Conservation (phyloP, 495 filamentous ascomycete genomes). For the Talaromyces liani region DNA sequence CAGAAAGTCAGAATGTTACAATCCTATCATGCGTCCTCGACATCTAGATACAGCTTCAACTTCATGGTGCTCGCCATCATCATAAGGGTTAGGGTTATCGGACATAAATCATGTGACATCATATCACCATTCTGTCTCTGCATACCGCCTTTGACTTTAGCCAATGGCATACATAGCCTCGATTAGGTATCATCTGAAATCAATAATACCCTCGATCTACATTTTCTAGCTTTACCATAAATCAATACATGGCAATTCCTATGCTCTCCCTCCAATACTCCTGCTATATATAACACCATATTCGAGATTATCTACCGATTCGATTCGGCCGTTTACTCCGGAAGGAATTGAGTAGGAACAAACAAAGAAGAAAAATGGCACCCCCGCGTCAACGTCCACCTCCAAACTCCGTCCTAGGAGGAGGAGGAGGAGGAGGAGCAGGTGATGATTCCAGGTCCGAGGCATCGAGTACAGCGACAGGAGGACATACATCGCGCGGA, state of each 20-base stretch:
- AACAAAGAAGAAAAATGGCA: slow-evolving; percentile 22
- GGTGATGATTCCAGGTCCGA: slow-evolving; percentile 49
- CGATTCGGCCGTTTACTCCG: not conserved
- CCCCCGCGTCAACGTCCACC: slow-evolving; percentile 40
- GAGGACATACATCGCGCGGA: slow-evolving; percentile 34
- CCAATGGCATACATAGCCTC: not conserved
- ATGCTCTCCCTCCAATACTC: not conserved
- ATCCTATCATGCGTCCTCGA: too few relatives aligned
- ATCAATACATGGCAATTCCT: not conserved
- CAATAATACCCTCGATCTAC: not conserved
- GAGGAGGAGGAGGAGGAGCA: slow-evolving; percentile 7
- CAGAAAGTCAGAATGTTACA: too few relatives aligned
- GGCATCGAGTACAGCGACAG: slow-evolving; percentile 34
- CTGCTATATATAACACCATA: not conserved
- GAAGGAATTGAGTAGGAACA: not conserved
- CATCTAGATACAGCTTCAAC: not conserved
- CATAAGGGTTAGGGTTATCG: not conserved
- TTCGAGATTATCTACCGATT: not conserved
- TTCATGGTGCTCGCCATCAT: not conserved
- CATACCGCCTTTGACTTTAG: not conserved
- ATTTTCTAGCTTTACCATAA: not conserved
- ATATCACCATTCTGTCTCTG: not conserved
- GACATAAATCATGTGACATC: not conserved
- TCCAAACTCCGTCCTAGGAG: slow-evolving; percentile 10
- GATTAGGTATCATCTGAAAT: not conserved